Percentiles rank a stretch among this genome's conserved stretches.
Evolutionary conservation across 1,284 basidiomycete species (phyloP).

Genomic region (Peniophora sp.): DNA sequence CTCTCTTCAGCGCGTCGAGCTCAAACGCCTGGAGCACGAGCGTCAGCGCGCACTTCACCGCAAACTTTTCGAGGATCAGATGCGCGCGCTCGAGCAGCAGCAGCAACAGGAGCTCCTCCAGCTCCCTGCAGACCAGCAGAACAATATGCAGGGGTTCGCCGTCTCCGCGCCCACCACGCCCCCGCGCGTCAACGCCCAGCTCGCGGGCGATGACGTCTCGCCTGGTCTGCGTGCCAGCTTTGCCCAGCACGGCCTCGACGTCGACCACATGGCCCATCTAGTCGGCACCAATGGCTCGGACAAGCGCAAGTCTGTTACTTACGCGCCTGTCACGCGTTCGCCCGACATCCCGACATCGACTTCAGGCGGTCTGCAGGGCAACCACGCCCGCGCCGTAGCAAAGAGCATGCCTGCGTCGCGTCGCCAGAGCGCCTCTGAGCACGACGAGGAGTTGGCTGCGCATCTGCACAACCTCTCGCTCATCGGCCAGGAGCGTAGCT

Average conservation of each 20-base stretch:
- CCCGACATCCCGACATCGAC: constrained; percentile 45
- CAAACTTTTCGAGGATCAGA: constrained; percentile 89
- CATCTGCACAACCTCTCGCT: constrained; percentile 65
- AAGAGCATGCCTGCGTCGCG: constrained; percentile 87
- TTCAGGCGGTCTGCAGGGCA: constrained; percentile 21
- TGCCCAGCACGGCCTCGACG: constrained; percentile 44
- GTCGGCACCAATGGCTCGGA: constrained; percentile 57
- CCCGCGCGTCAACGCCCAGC: constrained; percentile 61
- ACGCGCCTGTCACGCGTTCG: constrained; percentile 68
- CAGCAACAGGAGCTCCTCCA: constrained; percentile 79
- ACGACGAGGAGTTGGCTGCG: constrained; percentile 71
- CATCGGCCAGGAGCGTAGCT: constrained; percentile 51
- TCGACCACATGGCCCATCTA: constrained; percentile 52
- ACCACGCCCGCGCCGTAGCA: constrained; percentile 53
- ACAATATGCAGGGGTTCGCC: constrained; percentile 56
- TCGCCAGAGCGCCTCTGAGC: constrained; percentile 72
- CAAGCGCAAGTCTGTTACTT: constrained; percentile 82
- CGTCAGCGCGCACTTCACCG: constrained; percentile 79
- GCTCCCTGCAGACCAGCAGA: constrained; percentile 56
- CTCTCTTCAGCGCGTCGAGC: constrained; percentile 66
- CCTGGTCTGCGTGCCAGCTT: constrained; percentile 33
- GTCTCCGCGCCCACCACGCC: constrained; percentile 79
- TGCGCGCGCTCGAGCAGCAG: constrained; percentile 85
- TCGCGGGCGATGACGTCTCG: constrained; percentile 35
- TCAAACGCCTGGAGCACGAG: constrained; percentile 88